These are phyloP conservation scores for Pseudodiploospora longispora DNA, from an alignment of 2,329 filamentous ascomycete genomes.

Conservation along the genomic window DNA sequence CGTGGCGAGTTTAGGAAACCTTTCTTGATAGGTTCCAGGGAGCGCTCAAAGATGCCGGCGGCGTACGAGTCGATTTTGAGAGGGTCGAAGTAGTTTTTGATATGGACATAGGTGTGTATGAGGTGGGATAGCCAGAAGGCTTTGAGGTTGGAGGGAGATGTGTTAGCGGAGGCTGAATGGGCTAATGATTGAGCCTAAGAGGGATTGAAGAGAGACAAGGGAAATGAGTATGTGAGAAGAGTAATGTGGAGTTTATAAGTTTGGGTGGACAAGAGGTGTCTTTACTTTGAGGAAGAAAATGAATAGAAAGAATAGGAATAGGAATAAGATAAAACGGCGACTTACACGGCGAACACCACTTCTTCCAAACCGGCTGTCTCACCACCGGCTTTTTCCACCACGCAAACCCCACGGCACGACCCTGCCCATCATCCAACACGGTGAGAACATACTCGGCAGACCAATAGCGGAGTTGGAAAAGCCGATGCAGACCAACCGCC, in stretches of 20 bases:
- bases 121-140: constrained; percentile 24
- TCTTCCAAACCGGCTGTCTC: constrained; percentile 19
- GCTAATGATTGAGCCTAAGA: too few relatives aligned
- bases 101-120: constrained; percentile 15
- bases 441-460: constrained; percentile 22
- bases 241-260: too few relatives aligned
- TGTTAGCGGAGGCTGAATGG: too few relatives aligned
- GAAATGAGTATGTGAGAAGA: not conserved
- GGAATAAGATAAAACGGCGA: not conserved
- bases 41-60: constrained; percentile 17
- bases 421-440: constrained; percentile 12
- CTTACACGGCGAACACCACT: constrained; percentile 25
- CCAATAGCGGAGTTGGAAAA: constrained; percentile 26
- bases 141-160: constrained; percentile 2
- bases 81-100: constrained; percentile 19
- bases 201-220: not conserved
- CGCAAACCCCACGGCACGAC: constrained; percentile 20
- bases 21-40: constrained; percentile 18
- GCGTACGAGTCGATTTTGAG: constrained; percentile 13
- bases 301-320: too few relatives aligned
- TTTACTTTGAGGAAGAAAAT: too few relatives aligned
- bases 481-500: constrained; percentile 14
- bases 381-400: constrained; percentile 25
- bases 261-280: too few relatives aligned
- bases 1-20: constrained; percentile 18